phyloP scores from a whole-genome alignment of 1,284 basidiomycete species.

The Ustilago xerochloae region DNA sequence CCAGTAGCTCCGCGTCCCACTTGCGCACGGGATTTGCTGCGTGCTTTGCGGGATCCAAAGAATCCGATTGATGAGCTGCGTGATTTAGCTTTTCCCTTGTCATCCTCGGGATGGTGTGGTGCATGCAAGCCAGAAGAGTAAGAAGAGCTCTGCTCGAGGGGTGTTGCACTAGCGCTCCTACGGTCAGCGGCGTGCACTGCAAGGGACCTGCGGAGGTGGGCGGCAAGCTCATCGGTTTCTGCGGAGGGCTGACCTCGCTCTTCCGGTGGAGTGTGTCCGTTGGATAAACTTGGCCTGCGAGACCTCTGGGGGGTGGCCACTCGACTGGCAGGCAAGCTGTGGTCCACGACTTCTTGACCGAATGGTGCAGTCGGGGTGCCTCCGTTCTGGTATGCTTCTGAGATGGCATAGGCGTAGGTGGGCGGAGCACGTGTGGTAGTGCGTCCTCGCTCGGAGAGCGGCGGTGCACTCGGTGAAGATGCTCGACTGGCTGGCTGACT shows the following conservation, averaged over 20 bases:
- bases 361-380: constrained; percentile 2
- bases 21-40: constrained; percentile 40
- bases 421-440: constrained; percentile 36
- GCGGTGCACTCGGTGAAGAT: constrained; percentile 36
- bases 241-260: background rate
- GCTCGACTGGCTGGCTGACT: constrained; percentile 36
- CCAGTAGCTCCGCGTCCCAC: constrained; percentile 9
- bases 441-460: constrained; percentile 31
- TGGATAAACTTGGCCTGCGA: constrained; percentile 29
- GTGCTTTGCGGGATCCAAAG: constrained; percentile 42
- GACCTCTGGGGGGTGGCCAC: constrained; percentile 40
- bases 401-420: constrained; percentile 39
- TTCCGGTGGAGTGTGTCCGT: constrained; percentile 15
- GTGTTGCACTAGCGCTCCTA: constrained; percentile 36
- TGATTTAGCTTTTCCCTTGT: constrained; percentile 36
- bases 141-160: constrained; percentile 9
- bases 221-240: constrained; percentile 33
- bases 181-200: constrained; percentile 31
- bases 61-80: constrained; percentile 48
- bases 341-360: constrained; percentile 31
- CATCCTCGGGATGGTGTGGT: constrained; percentile 15
- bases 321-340: constrained; percentile 37
- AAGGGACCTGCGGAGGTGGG: constrained; percentile 33
- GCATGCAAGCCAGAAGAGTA: constrained; percentile 1
- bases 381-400: constrained; percentile 26